Base-by-base conservation (phyloP, 495 filamentous ascomycete genomes). In the Astrocystis sublimbata region DNA sequence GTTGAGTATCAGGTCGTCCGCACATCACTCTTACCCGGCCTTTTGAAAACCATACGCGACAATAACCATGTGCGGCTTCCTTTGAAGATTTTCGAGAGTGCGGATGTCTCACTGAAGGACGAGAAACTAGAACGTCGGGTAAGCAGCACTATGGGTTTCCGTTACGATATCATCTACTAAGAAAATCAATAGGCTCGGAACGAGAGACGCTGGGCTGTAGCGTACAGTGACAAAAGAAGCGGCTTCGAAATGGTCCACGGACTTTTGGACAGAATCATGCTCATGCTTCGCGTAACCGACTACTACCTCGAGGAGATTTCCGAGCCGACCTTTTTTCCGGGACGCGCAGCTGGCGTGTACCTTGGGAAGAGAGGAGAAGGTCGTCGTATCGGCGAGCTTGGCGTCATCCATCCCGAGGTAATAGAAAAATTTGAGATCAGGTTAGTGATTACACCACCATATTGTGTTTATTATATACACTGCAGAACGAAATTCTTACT, bases 201-300 rank as follows among this genome's bases (percentile, higher is more conserved):
- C 70, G 92, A 97, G 82, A 78, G 93, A 24, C 93, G 93, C 75
- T 97, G 96, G 76, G 92, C 91, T 17, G 94, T 92, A n/a, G 92
- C 92, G 0, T 96, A 88, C 81, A 94, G 91, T 72, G 93, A 92
- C 64, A 97, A 96, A 84, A 90, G 84, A n/a, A 91, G 88, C 64
- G 94, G 94, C 17, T 99, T 99, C 76, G 96, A 99, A 75, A 78
- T 96, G 52, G 92, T 99, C 6, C 96, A 98, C 79, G 96, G 94
- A 51, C 79, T 99, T 63, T 74, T 99, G 28, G 94, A 98, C 71
- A 87, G 94, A 15, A 78, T 97, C 58, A 88, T 99, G 85, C 78
- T 89, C 42, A 98, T 99, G 96, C 82, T 99, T 49, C 89, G 89
- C 67, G 87, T 83, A 24, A 75, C 71, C 35, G 85, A 90, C 60